A percentile compares a stretch with the other conserved stretches of the same genome.
These are phyloP conservation scores for Pythium rhizo-oryzae DNA, from an alignment of 352 stramenopile genomes.

Conservation along the genomic window DNA sequence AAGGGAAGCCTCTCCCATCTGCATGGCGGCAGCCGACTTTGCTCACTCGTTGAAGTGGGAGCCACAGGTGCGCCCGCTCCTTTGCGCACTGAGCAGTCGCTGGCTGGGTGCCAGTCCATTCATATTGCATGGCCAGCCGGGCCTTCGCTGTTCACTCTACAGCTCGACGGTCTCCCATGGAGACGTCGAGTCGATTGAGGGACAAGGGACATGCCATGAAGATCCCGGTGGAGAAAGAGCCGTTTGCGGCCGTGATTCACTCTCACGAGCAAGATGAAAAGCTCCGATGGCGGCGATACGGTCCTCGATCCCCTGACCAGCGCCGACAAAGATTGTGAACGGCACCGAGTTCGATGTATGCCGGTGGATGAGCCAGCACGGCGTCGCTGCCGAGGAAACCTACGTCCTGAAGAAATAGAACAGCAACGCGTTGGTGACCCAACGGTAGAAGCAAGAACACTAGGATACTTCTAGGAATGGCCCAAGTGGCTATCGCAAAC, in stretches of 20 bases:
- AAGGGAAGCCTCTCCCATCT: no score
- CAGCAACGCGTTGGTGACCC: no score
- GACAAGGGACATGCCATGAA: slow-evolving; percentile 35
- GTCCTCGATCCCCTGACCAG: slow-evolving; percentile 11
- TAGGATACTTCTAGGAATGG: no score
- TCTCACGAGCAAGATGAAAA: slow-evolving; percentile 15
- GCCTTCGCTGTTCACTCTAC: no score
- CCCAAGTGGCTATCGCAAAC: no score
- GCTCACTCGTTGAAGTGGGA: neutral
- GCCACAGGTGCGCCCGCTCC: neutral
- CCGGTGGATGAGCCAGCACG: slow-evolving; percentile 7
- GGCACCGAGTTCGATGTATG: slow-evolving; percentile 4
- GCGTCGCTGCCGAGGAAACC: slow-evolving; percentile 12
- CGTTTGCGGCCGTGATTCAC: slow-evolving; percentile 55
- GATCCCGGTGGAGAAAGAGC: slow-evolving; percentile 51
- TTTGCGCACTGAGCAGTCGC: neutral
- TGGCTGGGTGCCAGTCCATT: no score
- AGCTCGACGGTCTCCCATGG: neutral
- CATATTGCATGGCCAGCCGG: no score
- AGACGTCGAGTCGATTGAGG: neutral
- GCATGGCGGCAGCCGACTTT: no score
- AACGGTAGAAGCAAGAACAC: no score
- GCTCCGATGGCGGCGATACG: slow-evolving; percentile 14
- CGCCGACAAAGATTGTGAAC: neutral
- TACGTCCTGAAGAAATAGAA: slow-evolving; percentile 13